These are phyloP conservation scores for Coniella lustricola DNA, from an alignment of 2,329 filamentous ascomycete genomes.

Conservation along the genomic window DNA sequence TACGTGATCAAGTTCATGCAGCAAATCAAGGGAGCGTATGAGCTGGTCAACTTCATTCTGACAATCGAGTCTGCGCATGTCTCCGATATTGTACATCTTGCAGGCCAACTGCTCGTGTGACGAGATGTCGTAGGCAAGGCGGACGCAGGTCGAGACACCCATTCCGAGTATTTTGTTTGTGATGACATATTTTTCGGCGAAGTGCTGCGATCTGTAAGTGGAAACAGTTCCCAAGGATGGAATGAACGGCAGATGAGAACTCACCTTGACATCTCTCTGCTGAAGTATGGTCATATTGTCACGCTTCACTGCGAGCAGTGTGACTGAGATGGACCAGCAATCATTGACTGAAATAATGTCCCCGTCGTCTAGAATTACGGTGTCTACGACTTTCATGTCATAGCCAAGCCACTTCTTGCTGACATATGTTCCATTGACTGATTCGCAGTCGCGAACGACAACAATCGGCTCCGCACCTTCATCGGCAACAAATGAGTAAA, in stretches of 20 bases:
- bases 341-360: slow-evolving; percentile 38
- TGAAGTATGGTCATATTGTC: slow-evolving; percentile 21
- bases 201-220: background rate
- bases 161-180: slow-evolving; percentile 43
- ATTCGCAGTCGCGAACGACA: slow-evolving; percentile 50
- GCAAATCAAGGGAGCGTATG: slow-evolving; percentile 28
- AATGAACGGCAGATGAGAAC: slow-evolving; percentile 1
- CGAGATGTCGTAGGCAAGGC: slow-evolving; percentile 43
- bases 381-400: slow-evolving; percentile 24
- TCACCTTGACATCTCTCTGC: slow-evolving; percentile 29
- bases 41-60: slow-evolving; percentile 18
- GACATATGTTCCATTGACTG: slow-evolving; percentile 46
- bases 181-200: slow-evolving; percentile 33
- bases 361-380: slow-evolving; percentile 42
- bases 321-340: slow-evolving; percentile 30
- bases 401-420: slow-evolving; percentile 38
- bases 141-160: slow-evolving; percentile 47
- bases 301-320: slow-evolving; percentile 19
- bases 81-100: slow-evolving; percentile 53
- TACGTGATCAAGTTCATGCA: slow-evolving; percentile 29
- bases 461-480: slow-evolving; percentile 32
- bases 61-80: slow-evolving; percentile 20
- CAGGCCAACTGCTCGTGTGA: slow-evolving; percentile 59
- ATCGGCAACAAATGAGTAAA: slow-evolving; percentile 49
- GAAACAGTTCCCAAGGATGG: background rate